phyloP scores from a whole-genome alignment of 1,284 basidiomycete genomes.

The Trametes pubescens region DNA sequence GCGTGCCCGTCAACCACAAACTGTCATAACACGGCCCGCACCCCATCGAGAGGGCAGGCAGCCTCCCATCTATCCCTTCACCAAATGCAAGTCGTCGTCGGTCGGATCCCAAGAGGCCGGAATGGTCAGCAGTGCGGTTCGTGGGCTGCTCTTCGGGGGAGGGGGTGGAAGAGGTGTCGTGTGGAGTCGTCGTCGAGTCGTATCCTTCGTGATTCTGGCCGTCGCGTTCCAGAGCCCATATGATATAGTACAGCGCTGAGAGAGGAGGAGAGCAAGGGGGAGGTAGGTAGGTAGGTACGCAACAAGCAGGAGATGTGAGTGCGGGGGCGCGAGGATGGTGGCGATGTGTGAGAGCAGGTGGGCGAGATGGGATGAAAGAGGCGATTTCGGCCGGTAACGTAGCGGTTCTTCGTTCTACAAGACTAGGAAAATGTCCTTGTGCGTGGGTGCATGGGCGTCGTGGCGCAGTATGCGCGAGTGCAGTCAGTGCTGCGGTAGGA shows the following conservation, averaged over 20 bases:
- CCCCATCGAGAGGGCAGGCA: constrained; percentile 26
- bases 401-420: constrained; percentile 35
- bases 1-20: background rate
- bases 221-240: constrained; percentile 37
- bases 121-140: constrained; percentile 9
- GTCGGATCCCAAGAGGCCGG: constrained; percentile 22
- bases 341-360: constrained; percentile 23
- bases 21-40: constrained; percentile 17
- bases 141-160: constrained; percentile 21
- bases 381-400: constrained; percentile 34
- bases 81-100: constrained; percentile 25
- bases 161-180: constrained; percentile 25
- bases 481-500: constrained; percentile 20
- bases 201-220: constrained; percentile 38
- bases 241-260: constrained; percentile 33
- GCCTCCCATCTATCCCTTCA: constrained; percentile 18
- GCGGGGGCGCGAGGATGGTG: constrained; percentile 9
- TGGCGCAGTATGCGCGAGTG: constrained; percentile 12
- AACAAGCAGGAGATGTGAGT: background rate
- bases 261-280: constrained; percentile 20
- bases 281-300: constrained; percentile 10
- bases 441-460: constrained; percentile 17
- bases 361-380: constrained; percentile 31
- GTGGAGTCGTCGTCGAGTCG: constrained; percentile 30
- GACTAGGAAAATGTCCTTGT: constrained; percentile 26